Percentiles rank a stretch among this genome's conserved stretches.
These are phyloP conservation scores for Talaromyces sp. DNA, from an alignment of 2,329 filamentous ascomycete genomes.

Conservation along the genomic window DNA sequence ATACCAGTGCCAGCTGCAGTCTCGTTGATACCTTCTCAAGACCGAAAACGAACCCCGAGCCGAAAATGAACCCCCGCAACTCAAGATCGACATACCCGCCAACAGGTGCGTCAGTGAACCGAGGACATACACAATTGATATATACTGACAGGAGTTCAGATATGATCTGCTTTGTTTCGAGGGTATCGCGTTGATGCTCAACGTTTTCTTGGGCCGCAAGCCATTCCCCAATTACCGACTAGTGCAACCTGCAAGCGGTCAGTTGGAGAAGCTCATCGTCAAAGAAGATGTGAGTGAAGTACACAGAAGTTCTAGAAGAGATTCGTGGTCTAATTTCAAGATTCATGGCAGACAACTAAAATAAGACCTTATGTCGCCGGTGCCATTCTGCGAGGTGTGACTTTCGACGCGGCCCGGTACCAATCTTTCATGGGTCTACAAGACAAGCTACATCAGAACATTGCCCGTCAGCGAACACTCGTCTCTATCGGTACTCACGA, in stretches of 20 bases:
- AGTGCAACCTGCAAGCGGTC: slow-evolving; percentile 67
- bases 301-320: background rate
- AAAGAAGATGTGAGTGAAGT: slow-evolving; percentile 56
- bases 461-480: slow-evolving; percentile 86
- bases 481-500: slow-evolving; percentile 99
- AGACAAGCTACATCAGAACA: slow-evolving; percentile 96
- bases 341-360: slow-evolving; percentile 58
- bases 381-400: slow-evolving; percentile 84
- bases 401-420: slow-evolving; percentile 86
- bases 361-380: slow-evolving; percentile 87
- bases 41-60: slow-evolving; percentile 74
- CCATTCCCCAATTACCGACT: slow-evolving; percentile 77
- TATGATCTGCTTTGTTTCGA: slow-evolving; percentile 96
- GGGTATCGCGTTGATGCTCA: slow-evolving; percentile 91
- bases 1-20: slow-evolving; percentile 10
- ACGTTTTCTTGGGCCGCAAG: slow-evolving; percentile 81
- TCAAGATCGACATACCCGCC: slow-evolving; percentile 97
- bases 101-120: slow-evolving; percentile 65
- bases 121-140: slow-evolving; percentile 11
- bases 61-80: slow-evolving; percentile 80
- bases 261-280: slow-evolving; percentile 79
- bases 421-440: slow-evolving; percentile 97
- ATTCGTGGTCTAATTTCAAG: slow-evolving; percentile 3
- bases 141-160: slow-evolving; percentile 37
- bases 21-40: slow-evolving; percentile 28